Conservation (phyloP, 176 grass and related monocot genomes). For the Poa annua region DNA sequence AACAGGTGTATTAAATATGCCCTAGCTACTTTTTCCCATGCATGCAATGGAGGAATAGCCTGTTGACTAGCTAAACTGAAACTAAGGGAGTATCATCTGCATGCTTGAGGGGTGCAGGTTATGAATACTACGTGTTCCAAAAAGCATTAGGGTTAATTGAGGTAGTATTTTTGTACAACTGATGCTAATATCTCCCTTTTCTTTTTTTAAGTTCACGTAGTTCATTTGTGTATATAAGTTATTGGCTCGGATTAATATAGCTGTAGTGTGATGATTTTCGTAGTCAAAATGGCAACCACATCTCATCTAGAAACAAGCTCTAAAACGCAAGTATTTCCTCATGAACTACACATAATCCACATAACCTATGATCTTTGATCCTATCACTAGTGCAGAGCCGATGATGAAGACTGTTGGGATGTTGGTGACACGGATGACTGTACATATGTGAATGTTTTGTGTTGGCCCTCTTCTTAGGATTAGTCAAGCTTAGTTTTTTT, state of each 20-base stretch:
- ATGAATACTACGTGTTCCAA: not conserved
- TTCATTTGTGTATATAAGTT: not conserved
- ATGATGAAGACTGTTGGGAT: too few relatives aligned
- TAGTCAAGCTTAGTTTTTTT: too few relatives aligned
- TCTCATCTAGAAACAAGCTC: not conserved
- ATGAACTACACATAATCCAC: not conserved
- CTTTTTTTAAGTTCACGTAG: not conserved
- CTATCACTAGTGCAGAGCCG: too few relatives aligned
- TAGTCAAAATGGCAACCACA: not conserved
- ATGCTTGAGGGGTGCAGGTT: not conserved
- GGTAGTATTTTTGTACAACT: not conserved
- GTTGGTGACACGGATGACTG: too few relatives aligned
- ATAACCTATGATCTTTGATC: not conserved
- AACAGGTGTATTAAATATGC: not conserved
- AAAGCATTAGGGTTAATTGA: not conserved
- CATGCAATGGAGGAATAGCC: not conserved
- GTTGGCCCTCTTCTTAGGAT: too few relatives aligned
- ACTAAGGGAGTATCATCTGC: constrained; percentile 23
- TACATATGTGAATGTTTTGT: too few relatives aligned
- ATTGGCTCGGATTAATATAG: not conserved
- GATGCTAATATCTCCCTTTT: not conserved
- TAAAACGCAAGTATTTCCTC: not conserved
- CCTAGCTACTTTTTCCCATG: not conserved
- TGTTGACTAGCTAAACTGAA: not conserved
- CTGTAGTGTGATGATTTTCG: not conserved